Conservation (phyloP, 352 stramenopile genomes). For the Phytophthora pinifolia region DNA sequence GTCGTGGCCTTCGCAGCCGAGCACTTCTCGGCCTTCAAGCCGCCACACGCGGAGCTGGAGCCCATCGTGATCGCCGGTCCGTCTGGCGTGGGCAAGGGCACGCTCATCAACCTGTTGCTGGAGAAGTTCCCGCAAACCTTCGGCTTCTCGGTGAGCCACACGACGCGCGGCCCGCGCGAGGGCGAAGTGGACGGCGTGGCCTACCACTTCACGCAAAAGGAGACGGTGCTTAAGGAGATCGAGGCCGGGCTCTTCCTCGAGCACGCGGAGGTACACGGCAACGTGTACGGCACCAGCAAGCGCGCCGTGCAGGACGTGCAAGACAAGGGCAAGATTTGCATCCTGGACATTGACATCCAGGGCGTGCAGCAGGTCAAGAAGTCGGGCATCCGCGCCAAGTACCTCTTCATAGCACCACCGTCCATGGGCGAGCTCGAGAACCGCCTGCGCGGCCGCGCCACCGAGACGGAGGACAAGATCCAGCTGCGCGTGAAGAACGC, state of each 20-base stretch:
- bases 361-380: slow-evolving; percentile 94
- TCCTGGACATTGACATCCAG: slow-evolving; percentile 99
- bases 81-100: slow-evolving; percentile 95
- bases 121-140: slow-evolving; percentile 85
- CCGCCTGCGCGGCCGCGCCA: slow-evolving; percentile 92
- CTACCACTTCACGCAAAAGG: slow-evolving; percentile 96
- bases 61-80: slow-evolving; percentile 92
- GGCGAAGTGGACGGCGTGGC: slow-evolving; percentile 96
- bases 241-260: slow-evolving; percentile 95
- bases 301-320: slow-evolving; percentile 91
- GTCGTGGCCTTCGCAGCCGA: slow-evolving; percentile 76
- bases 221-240: slow-evolving; percentile 94
- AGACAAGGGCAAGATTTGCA: slow-evolving; percentile 95
- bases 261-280: slow-evolving; percentile 96
- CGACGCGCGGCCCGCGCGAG: slow-evolving; percentile 92
- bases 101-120: slow-evolving; percentile 94
- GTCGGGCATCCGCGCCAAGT: slow-evolving; percentile 89
- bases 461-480: slow-evolving; percentile 97
- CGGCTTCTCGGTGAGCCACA: slow-evolving; percentile 98
- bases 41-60: slow-evolving; percentile 49
- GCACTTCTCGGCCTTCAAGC: slow-evolving; percentile 81
- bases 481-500: slow-evolving; percentile 93
- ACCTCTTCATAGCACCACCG: slow-evolving; percentile 96
- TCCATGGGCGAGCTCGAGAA: slow-evolving; percentile 95
- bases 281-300: slow-evolving; percentile 97